These are phyloP conservation scores for Trichoderma sp. DNA, from an alignment of 2,329 filamentous ascomycete genomes.

Conservation along the genomic window DNA sequence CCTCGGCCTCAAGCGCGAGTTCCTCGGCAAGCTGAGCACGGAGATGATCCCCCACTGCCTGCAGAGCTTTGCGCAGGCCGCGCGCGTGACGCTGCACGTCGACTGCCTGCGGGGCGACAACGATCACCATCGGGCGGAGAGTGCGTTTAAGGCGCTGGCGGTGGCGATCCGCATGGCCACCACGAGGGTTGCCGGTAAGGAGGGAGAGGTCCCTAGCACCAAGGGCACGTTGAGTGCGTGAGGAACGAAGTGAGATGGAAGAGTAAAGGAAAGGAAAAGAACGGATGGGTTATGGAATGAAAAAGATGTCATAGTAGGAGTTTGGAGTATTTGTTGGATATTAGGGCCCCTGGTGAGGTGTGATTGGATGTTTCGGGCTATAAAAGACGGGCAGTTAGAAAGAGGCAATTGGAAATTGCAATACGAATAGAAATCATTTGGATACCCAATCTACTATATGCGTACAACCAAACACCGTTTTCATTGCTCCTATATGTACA, in stretches of 20 bases:
- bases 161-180: constrained; percentile 81
- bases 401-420: not conserved
- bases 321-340: constrained; percentile 18
- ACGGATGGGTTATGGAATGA: not conserved
- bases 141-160: constrained; percentile 94
- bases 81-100: constrained; percentile 91
- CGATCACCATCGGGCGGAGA: constrained; percentile 95
- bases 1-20: constrained; percentile 83
- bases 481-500: not conserved
- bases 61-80: constrained; percentile 89
- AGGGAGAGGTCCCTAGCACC: constrained; percentile 92
- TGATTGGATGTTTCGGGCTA: not conserved
- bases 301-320: not conserved
- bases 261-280: constrained; percentile 7
- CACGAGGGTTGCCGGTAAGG: constrained; percentile 71
- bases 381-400: not conserved
- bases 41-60: constrained; percentile 98
- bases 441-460: not conserved
- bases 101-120: constrained; percentile 89
- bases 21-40: constrained; percentile 87
- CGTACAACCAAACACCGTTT: not conserved
- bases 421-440: constrained; percentile 5
- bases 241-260: not conserved
- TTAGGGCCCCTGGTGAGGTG: not conserved
- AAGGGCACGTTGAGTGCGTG: constrained; percentile 82